Percentiles rank a stretch among this genome's conserved stretches.
Conservation (phyloP, 192 early-diverging fungal species). For the Entomortierella parvispora region DNA sequence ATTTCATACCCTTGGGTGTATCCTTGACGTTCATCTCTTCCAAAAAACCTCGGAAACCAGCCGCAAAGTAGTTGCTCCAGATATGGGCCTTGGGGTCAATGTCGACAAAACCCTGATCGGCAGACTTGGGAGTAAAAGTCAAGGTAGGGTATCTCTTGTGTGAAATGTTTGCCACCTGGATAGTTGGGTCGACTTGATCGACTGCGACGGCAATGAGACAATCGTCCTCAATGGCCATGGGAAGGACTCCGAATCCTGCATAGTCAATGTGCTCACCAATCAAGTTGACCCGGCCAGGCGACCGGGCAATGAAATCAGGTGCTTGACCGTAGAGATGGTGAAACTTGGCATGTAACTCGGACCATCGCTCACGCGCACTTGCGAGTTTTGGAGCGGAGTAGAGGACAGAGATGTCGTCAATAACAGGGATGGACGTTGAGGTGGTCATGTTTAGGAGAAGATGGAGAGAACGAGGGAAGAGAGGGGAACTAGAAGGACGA, state of each 20-base stretch:
- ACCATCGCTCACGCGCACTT: slow-evolving; percentile 60
- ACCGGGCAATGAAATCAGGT: slow-evolving; percentile 87
- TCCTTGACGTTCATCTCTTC: slow-evolving; percentile 54
- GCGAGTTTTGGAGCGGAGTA: slow-evolving; percentile 43
- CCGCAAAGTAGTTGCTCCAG: slow-evolving; percentile 95
- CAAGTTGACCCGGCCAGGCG: slow-evolving; percentile 95
- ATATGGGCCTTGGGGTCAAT: slow-evolving; percentile 70
- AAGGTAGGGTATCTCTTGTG: slow-evolving; percentile 61
- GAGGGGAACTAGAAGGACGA: neutral
- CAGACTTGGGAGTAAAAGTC: slow-evolving; percentile 52
- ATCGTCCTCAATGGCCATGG: slow-evolving; percentile 93
- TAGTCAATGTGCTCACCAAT: slow-evolving; percentile 99
- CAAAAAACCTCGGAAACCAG: slow-evolving; percentile 83
- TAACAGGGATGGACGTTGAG: slow-evolving; percentile 28
- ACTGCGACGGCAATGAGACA: slow-evolving; percentile 67
- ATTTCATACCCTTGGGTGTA: slow-evolving; percentile 67
- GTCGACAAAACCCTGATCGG: slow-evolving; percentile 66
- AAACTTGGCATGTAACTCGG: slow-evolving; percentile 60
- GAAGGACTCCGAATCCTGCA: slow-evolving; percentile 92
- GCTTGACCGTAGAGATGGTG: slow-evolving; percentile 59
- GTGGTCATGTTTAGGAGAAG: slow-evolving; percentile 8
- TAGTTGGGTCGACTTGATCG: slow-evolving; percentile 32
- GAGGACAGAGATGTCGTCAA: slow-evolving; percentile 46
- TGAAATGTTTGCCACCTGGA: slow-evolving; percentile 66
- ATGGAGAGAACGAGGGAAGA: slow-evolving; percentile 1